Conservation (phyloP, 2,329 filamentous ascomycete species). For the Diplodia scrobiculata region DNA sequence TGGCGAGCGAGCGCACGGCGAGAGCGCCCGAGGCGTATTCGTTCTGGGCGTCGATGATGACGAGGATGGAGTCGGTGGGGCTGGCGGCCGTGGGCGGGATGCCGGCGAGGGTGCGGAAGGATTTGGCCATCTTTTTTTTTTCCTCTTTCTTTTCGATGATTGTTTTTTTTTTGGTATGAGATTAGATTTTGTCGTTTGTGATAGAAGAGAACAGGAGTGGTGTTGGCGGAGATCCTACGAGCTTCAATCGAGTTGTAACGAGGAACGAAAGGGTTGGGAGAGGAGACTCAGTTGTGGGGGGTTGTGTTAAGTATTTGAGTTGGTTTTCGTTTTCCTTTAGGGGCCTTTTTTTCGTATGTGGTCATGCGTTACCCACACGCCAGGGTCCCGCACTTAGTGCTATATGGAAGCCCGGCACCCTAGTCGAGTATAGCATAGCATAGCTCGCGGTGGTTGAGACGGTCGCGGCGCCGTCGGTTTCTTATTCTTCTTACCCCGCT, state of each 20-base stretch:
- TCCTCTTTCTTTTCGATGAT: neutral
- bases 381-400: neutral
- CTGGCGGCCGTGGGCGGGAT: conserved; percentile 59
- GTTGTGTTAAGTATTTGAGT: neutral
- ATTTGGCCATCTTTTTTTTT: conserved; percentile 30
- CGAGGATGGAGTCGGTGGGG: conserved; percentile 59
- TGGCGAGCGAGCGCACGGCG: conserved; percentile 56
- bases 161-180: neutral
- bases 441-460: neutral
- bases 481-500: conserved; percentile 5
- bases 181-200: neutral
- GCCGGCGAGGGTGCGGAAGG: conserved; percentile 59
- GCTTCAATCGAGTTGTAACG: neutral
- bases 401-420: neutral
- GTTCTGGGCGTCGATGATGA: conserved; percentile 73
- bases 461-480: neutral
- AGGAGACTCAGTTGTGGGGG: too few relatives aligned
- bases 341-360: neutral
- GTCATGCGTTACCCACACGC: neutral
- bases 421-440: neutral
- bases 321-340: neutral
- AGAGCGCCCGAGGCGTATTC: conserved; percentile 65
- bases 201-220: neutral
- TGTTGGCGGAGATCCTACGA: neutral
- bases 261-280: neutral